Conservation (phyloP, 139 green algal species). For the Coccomyxa sp. region DNA sequence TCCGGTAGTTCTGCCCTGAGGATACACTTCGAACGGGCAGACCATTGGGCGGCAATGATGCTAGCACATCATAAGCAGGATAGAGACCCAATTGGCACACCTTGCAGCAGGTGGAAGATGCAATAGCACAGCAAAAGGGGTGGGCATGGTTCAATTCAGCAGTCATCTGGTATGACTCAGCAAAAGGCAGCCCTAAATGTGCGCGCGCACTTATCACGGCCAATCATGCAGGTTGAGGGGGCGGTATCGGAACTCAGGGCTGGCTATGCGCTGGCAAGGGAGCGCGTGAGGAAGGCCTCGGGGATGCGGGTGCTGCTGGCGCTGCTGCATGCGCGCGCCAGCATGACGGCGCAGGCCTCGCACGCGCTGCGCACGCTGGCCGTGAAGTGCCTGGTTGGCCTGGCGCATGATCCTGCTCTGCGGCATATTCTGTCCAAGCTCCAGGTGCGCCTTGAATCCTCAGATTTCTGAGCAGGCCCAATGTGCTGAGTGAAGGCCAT, state of each 20-base stretch:
- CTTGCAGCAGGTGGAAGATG: no score
- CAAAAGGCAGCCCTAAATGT: no score
- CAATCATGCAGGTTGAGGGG: neutral
- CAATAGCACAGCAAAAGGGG: no score
- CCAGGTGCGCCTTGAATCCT: conserved; percentile 51
- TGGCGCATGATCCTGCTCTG: conserved; percentile 52
- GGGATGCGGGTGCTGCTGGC: conserved; percentile 52
- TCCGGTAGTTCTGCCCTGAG: no score
- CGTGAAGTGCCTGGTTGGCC: conserved; percentile 39
- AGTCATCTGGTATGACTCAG: no score
- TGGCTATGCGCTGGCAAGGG: conserved; percentile 34
- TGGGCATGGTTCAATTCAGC: no score
- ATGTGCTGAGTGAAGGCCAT: no score
- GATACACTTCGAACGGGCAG: no score
- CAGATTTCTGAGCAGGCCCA: no score
- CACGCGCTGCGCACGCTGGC: conserved; percentile 42
- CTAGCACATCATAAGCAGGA: no score
- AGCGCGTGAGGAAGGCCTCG: conserved; percentile 43
- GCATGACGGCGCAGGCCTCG: conserved; percentile 12
- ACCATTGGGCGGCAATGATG: no score
- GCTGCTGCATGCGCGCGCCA: conserved; percentile 36
- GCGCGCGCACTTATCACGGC: neutral
- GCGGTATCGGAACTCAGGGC: conserved; percentile 27
- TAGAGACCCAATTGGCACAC: no score
- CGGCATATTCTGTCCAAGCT: conserved; percentile 64